These are phyloP conservation scores for Xylaria sp. DNA, from an alignment of 2,329 filamentous ascomycete species.

Conservation along the genomic window DNA sequence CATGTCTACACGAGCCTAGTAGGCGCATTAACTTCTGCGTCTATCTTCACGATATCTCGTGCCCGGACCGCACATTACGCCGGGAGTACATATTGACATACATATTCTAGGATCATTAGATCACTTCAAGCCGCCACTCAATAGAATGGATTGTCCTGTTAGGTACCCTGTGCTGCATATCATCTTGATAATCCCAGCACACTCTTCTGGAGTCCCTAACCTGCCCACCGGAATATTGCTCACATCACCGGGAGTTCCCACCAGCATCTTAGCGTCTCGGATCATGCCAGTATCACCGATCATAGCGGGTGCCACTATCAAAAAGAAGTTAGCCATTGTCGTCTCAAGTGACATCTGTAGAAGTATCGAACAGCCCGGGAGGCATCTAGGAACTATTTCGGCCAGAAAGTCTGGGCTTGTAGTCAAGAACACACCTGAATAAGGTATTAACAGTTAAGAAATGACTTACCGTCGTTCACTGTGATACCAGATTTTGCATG, in stretches of 20 bases:
- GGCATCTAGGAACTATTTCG: background rate
- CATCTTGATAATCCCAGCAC: conserved; percentile 66
- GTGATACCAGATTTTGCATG: conserved; percentile 66
- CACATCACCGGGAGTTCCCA: conserved; percentile 62
- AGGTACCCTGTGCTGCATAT: conserved; percentile 65
- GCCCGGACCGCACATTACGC: background rate
- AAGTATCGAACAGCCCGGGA: background rate
- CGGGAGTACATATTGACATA: no score
- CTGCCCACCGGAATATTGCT: conserved; percentile 64
- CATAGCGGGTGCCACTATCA: conserved; percentile 65
- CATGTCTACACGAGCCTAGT: no score
- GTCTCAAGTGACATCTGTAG: background rate
- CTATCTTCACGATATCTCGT: background rate
- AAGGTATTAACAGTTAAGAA: no score
- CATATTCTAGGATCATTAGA: conserved; percentile 40
- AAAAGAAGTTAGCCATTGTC: background rate
- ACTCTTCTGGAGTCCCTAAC: conserved; percentile 63
- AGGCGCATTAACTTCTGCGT: background rate
- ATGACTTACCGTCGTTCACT: conserved; percentile 59
- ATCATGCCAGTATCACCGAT: conserved; percentile 70
- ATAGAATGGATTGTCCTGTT: conserved; percentile 60
- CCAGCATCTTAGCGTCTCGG: conserved; percentile 56
- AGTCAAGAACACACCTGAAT: background rate
- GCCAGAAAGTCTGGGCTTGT: background rate
- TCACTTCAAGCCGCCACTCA: conserved; percentile 59